A percentile compares a stretch with the other conserved stretches of the same genome.
These are phyloP conservation scores for Stentor roeselii DNA, from an alignment of 73 alveolate genomes.

Conservation along the genomic window DNA sequence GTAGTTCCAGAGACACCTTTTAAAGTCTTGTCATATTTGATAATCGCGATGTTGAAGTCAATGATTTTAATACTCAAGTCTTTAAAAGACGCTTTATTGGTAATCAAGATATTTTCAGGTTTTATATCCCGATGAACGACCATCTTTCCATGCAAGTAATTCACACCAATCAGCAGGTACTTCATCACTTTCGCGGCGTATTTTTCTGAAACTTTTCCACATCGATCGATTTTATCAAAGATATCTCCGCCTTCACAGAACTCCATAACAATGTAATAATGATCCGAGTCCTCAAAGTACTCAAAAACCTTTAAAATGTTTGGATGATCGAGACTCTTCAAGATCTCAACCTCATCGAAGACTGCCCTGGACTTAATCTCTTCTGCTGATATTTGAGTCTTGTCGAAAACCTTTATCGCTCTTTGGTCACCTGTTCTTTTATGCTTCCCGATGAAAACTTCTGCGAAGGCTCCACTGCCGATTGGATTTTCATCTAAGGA, in stretches of 20 bases:
- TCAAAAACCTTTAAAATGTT: slow-evolving; percentile 41
- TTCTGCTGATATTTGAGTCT: no score
- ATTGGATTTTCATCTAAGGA: no score
- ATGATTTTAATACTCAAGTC: neutral
- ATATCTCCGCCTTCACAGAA: slow-evolving; percentile 34
- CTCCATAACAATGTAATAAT: slow-evolving; percentile 33
- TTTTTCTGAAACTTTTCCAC: slow-evolving; percentile 14
- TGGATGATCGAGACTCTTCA: slow-evolving; percentile 49
- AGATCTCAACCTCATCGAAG: slow-evolving; percentile 41
- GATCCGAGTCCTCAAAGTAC: slow-evolving; percentile 29
- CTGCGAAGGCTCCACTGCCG: no score
- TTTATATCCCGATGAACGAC: slow-evolving; percentile 33
- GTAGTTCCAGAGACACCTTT: neutral
- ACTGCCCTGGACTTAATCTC: no score
- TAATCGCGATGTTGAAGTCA: neutral
- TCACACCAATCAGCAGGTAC: slow-evolving; percentile 23
- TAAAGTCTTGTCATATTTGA: neutral
- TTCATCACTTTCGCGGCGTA: slow-evolving; percentile 20
- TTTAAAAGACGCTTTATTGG: slow-evolving; percentile 2
- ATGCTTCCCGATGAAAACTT: no score
- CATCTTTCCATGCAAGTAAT: slow-evolving; percentile 18
- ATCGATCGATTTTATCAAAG: neutral
- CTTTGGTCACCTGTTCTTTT: no score
- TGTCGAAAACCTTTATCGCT: no score
- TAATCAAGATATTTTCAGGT: slow-evolving; percentile 29